Base-by-base conservation (phyloP, 2,329 filamentous ascomycete genomes). In the Neopestalotiopsis sp. region DNA sequence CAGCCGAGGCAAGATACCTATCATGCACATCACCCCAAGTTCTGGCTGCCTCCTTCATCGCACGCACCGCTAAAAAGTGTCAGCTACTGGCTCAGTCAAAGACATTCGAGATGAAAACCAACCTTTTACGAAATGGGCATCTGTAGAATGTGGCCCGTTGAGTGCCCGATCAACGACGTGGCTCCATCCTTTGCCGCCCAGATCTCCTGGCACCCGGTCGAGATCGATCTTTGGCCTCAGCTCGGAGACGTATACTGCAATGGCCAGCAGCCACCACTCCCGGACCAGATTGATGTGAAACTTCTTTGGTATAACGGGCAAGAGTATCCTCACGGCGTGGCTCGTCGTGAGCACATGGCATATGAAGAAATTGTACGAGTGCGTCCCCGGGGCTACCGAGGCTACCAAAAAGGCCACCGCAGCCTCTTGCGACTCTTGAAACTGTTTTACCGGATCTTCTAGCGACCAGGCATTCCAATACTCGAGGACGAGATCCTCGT, bases 401-500 rank as follows among this genome's bases (percentile, higher is more conserved):
- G 88, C 85, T 4, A 94, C 84, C 0, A 93, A 80, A 6, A 95
- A 79, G 0, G 88, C 86, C 0, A 89, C 83, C 0, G 89, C 88
- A 0, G 86, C 84, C 75, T 89, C 85, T 74, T 92, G 90, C 1
- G 91, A 93, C 68, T 92, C 87, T 69, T 89, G 87, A 76, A 98
- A 97, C 75, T 94, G 91, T 72, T 87, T 85, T n/a, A 86, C 85
- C 0, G 93, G 91, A 70, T 95, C 86, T 9, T 85, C 81, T 28
- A 97, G 85, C 10, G 86, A 84, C 95, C 94, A 98, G 3, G 92
- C 91, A 73, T 97, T 96, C 94, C 94, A 98, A 82, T 98, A 94
- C 73, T 97, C 92, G 60, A 98, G 80, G 17, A 97, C 83, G 0
- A 90, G 85, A 14, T 87, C 84, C 75, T 95, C 92, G 66, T 92